These are phyloP conservation scores for Salix koriyanagi DNA, from an alignment of 345 rosid genomes.

Conservation along the genomic window DNA sequence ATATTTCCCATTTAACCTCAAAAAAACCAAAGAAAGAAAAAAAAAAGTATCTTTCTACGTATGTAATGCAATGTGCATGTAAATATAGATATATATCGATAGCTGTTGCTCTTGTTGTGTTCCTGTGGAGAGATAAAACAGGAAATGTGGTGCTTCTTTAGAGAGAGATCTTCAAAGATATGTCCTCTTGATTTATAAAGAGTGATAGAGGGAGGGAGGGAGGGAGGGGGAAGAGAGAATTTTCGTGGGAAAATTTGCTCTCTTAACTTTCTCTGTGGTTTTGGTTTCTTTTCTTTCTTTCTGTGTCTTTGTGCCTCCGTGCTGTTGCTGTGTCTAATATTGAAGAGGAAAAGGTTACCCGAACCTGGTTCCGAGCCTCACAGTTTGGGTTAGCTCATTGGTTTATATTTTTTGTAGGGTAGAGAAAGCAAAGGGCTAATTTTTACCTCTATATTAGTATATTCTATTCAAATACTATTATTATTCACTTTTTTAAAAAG, in stretches of 20 bases:
- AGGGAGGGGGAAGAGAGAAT: slow-evolving; percentile 5
- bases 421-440: slow-evolving; percentile 33
- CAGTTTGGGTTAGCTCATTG: slow-evolving; percentile 28
- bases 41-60: neutral
- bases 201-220: slow-evolving; percentile 11
- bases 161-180: neutral
- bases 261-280: slow-evolving; percentile 37
- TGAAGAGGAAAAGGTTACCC: slow-evolving; percentile 36
- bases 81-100: neutral
- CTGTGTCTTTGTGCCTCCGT: neutral
- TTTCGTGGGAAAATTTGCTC: slow-evolving; percentile 17
- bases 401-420: slow-evolving; percentile 18
- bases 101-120: neutral
- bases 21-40: slow-evolving; percentile 12
- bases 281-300: slow-evolving; percentile 8
- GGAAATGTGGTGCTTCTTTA: neutral
- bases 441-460: slow-evolving; percentile 21
- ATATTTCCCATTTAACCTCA: neutral
- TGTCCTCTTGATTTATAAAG: neutral
- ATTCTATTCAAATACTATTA: neutral
- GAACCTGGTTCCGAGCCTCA: slow-evolving; percentile 66
- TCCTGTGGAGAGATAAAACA: neutral
- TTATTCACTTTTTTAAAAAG: neutral
- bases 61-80: neutral
- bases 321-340: slow-evolving; percentile 16